These are phyloP conservation scores for Pythium monospermum DNA, from an alignment of 352 stramenopile species.

Conservation along the genomic window DNA sequence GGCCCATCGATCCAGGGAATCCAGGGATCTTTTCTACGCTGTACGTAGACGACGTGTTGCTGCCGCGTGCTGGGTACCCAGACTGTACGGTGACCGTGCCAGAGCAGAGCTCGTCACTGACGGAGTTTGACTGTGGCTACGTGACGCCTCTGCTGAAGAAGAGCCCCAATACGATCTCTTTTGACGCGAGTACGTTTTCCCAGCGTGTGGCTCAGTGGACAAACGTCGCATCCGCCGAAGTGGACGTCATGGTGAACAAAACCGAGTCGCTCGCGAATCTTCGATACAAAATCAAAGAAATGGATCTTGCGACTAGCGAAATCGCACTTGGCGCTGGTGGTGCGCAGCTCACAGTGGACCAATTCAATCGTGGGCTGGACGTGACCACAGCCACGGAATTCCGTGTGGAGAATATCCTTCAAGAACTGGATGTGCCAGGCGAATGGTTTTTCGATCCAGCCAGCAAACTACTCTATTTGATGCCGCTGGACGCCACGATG, in stretches of 20 bases:
- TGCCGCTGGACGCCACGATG: constrained; percentile 32
- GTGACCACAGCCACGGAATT: constrained; percentile 22
- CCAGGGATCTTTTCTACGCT: constrained; percentile 40
- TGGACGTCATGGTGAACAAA: constrained; percentile 34
- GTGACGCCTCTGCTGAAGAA: constrained; percentile 1
- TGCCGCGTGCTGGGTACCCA: constrained; percentile 54
- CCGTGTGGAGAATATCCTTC: constrained; percentile 58
- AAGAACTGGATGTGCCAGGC: constrained; percentile 54
- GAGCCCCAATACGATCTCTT: constrained; percentile 18
- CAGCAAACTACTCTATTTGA: constrained; percentile 47
- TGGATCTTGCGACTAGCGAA: constrained; percentile 20
- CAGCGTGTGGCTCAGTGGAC: constrained; percentile 37
- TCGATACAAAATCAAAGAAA: constrained; percentile 30
- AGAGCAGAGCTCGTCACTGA: not conserved
- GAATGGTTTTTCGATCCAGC: constrained; percentile 65
- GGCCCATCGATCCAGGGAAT: constrained; percentile 12
- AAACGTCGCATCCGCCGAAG: constrained; percentile 7
- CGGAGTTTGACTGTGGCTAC: constrained; percentile 39
- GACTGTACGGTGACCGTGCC: constrained; percentile 30
- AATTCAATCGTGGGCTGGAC: constrained; percentile 31
- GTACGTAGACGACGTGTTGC: constrained; percentile 38
- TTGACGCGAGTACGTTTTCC: constrained; percentile 39
- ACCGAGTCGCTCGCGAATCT: constrained; percentile 28
- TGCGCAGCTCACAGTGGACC: constrained; percentile 35
- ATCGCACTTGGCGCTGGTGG: constrained; percentile 46